Conservation (phyloP, 257 asterid species). For the Solanum habrochaites region DNA sequence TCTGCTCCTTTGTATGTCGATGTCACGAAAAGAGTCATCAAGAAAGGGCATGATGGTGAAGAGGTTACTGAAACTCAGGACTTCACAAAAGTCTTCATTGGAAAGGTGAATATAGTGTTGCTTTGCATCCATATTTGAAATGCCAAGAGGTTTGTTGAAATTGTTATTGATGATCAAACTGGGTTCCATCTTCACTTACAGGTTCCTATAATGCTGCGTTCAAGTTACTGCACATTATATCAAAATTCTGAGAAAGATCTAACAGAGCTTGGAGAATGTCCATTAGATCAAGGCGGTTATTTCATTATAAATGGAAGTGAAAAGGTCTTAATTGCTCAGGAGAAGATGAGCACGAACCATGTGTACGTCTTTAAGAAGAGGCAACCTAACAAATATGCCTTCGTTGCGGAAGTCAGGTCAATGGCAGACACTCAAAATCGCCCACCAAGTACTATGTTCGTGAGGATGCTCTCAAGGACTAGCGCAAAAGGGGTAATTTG, state of each 20-base stretch:
- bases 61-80: constrained; percentile 98
- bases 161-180: not conserved
- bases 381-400: constrained; percentile 99
- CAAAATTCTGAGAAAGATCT: constrained; percentile 97
- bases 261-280: constrained; percentile 99
- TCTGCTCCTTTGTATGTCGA: constrained; percentile 97
- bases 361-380: constrained; percentile 94
- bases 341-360: constrained; percentile 99
- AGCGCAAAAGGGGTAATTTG: constrained; percentile 91
- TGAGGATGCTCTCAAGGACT: constrained; percentile 94
- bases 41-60: constrained; percentile 97
- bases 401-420: constrained; percentile 85
- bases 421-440: constrained; percentile 96
- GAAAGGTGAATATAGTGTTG: constrained; percentile 50
- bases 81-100: constrained; percentile 89
- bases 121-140: not conserved
- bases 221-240: constrained; percentile 87
- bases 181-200: constrained; percentile 6
- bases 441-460: constrained; percentile 96
- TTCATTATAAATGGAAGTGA: constrained; percentile 96
- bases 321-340: constrained; percentile 96
- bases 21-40: constrained; percentile 74
- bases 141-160: not conserved
- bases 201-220: constrained; percentile 98
- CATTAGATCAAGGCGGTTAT: constrained; percentile 95